Evolutionary conservation across 352 stramenopile species (phyloP), one percentile per base, ranked within the genome.

Genomic region (Phytophthora tentaculata): DNA sequence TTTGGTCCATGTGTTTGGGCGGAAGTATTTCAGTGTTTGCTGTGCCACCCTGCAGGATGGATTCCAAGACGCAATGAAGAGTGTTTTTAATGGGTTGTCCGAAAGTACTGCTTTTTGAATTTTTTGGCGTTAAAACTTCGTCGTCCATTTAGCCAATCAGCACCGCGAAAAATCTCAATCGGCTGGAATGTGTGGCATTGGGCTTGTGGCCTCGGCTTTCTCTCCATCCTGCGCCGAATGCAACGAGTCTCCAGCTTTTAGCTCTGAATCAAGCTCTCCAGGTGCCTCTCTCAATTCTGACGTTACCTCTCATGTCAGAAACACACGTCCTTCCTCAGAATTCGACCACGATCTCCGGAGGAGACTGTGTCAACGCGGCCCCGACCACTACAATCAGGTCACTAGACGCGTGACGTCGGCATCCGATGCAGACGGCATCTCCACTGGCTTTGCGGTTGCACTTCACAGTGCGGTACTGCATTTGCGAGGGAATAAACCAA

Each of bases 401-500:
- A 49, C 60, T 74, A 68, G 63, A 48, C 51, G 23, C 3, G 13
- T 77, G 29, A 39, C 29, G 23, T 23, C 28, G 22, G 32, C 47
- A 48, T 44, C 56, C 41, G 64, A 55, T 29, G 47, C n/a, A 29
- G 17, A 51, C 13, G 28, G 53, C 4, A 7, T 3, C 12, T 13
- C 16, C 10, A n/a, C 5, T 49, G 23, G 55, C 3, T 80, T 73
- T 69, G 24, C 23, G 14, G 45, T 97, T 51, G 73, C 76, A 55
- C 69, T 98, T 49, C 73, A 89, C 56, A 87, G 84, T 51, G 89
- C 91, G 7, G 95, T 99, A 55, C 74, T 99, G 57, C 89, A 98
- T 74, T 83, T 99, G 52, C 85, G 95, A 29, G 90, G 94, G 12
- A 62, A 82, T 37, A 35, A 69, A 20, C 19, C 97, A 13, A 76